These are phyloP conservation scores for Microglena sp. DNA, from an alignment of 139 green algal species.

Conservation along the genomic window DNA sequence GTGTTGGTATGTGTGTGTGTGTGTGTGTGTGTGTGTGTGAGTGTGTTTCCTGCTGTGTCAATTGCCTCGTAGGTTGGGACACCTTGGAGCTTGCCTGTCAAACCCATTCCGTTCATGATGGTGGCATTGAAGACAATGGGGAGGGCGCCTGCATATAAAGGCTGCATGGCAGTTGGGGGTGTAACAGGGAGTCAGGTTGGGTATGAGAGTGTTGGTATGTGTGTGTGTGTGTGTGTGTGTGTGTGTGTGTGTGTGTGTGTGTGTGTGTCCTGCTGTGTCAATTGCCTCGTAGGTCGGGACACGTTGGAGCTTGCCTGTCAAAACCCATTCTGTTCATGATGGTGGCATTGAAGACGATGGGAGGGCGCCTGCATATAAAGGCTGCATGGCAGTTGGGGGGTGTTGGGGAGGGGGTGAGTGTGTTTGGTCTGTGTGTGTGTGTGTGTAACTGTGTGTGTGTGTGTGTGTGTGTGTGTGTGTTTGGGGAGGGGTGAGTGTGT, in stretches of 20 bases:
- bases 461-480: too few species aligned
- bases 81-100: conserved; percentile 49
- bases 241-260: neutral
- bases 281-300: conserved; percentile 43
- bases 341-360: conserved; percentile 3
- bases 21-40: too few species aligned
- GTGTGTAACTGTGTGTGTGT: too few species aligned
- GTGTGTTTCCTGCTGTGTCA: conserved; percentile 49
- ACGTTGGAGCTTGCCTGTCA: conserved; percentile 49
- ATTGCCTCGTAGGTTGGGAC: conserved; percentile 43
- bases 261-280: conserved; percentile 47
- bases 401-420: too few species aligned
- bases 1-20: too few species aligned
- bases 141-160: neutral
- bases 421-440: too few species aligned
- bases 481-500: too few species aligned
- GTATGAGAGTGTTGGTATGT: neutral
- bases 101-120: neutral
- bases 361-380: neutral
- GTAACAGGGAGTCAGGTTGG: neutral
- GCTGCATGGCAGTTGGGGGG: too few species aligned
- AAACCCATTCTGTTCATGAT: neutral
- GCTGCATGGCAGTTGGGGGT: neutral
- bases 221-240: too few species aligned
- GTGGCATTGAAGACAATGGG: neutral